Evolutionary conservation across 2,329 filamentous ascomycete species (phyloP).

Genomic region (Dothidotthia symphoricarpi): DNA sequence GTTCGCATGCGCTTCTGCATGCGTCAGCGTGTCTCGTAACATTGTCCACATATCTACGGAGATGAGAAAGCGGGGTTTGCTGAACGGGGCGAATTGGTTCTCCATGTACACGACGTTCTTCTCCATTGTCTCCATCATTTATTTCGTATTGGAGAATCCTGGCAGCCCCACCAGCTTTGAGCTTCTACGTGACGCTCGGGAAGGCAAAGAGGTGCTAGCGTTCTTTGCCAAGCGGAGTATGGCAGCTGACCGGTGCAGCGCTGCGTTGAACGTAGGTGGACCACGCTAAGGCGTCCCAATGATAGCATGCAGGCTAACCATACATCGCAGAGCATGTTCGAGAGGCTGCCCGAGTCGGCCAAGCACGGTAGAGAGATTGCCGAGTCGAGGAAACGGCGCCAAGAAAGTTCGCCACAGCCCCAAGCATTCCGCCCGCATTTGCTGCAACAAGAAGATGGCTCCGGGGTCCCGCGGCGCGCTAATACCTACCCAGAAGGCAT

Average conservation of each 20-base stretch:
- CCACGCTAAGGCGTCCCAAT: not conserved
- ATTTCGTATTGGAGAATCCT: conserved; percentile 77
- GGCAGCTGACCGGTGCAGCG: conserved; percentile 83
- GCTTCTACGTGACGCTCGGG: conserved; percentile 78
- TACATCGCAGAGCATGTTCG: conserved; percentile 67
- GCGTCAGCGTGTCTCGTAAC: conserved; percentile 65
- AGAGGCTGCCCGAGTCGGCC: conserved; percentile 73
- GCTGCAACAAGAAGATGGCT: conserved; percentile 23
- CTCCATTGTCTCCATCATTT: conserved; percentile 73
- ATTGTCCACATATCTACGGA: conserved; percentile 78
- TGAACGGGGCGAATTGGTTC: conserved; percentile 86
- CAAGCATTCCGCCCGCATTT: conserved; percentile 25
- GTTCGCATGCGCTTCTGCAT: conserved; percentile 70
- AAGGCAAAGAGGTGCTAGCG: conserved; percentile 78
- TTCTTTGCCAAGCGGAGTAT: conserved; percentile 78
- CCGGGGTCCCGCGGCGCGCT: conserved; percentile 29
- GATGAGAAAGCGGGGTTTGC: conserved; percentile 69
- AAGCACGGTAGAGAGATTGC: conserved; percentile 45
- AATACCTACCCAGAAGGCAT: conserved; percentile 40
- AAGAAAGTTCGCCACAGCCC: conserved; percentile 38
- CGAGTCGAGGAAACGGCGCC: conserved; percentile 40
- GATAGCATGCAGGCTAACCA: conserved; percentile 9
- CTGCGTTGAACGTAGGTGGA: conserved; percentile 67
- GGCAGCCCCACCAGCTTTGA: conserved; percentile 72
- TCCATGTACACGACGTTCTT: conserved; percentile 83